Conservation (phyloP, 768 basidiomycete species). For the Termitomyces sp. region DNA sequence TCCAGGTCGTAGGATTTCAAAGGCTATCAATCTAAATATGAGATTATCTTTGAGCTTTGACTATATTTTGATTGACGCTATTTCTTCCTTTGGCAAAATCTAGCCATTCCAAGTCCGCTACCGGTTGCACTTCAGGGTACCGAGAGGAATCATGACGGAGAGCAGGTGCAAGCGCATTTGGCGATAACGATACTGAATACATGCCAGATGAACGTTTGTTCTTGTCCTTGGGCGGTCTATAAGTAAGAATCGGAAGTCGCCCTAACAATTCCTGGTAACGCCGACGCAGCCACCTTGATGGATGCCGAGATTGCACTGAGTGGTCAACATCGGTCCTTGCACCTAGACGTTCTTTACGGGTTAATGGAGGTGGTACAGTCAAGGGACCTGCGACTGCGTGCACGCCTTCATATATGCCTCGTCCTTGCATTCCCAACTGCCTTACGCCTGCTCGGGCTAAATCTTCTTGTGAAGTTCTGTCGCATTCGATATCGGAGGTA, state of each 20-base stretch:
- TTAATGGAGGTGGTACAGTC: conserved; percentile 19
- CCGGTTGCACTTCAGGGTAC: conserved; percentile 23
- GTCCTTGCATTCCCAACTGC: conserved; percentile 36
- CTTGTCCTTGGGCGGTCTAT: conserved; percentile 13
- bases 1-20: conserved; percentile 16
- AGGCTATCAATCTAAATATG: conserved; percentile 1
- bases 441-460: conserved; percentile 23
- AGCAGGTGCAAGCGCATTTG: conserved; percentile 20
- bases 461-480: conserved; percentile 6
- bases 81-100: conserved; percentile 11
- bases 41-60: conserved; percentile 5
- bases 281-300: conserved; percentile 45
- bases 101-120: conserved; percentile 31
- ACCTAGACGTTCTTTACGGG: conserved; percentile 26
- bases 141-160: conserved; percentile 17
- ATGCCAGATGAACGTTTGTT: conserved; percentile 9
- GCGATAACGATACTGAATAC: conserved; percentile 28
- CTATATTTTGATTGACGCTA: conserved; percentile 1
- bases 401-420: conserved; percentile 38
- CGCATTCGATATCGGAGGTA: conserved; percentile 2
- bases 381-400: conserved; percentile 36
- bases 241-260: conserved; percentile 51
- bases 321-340: background rate
- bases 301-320: conserved; percentile 18
- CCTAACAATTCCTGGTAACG: conserved; percentile 58